Evolutionary conservation across 495 filamentous ascomycete genomes (phyloP), one percentile per base, ranked within the genome.

Genomic region (Podospora anserina): DNA sequence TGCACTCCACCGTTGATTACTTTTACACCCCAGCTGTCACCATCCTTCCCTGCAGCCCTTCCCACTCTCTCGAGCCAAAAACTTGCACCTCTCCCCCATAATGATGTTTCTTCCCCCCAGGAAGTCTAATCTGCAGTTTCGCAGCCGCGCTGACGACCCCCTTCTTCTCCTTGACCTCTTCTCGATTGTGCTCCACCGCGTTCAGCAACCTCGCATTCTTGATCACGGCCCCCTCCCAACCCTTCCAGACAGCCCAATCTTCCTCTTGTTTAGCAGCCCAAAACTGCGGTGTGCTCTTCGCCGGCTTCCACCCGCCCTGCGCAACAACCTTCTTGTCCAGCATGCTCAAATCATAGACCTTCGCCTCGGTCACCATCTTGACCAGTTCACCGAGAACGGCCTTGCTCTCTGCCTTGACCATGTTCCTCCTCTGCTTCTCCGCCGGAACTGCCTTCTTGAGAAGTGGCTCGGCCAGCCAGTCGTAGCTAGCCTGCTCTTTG

Each of bases 301-400:
- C 83, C 27, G 78, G 84, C 66, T 74, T 78, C 84, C 78, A 86
- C 58, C 74, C 79, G 66, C 85, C 87, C 67, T 89, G 87, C 69
- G 80, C 76, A 4, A 78, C 59, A 71, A 85, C 86, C 67, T 89
- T 87, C 70, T 80, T 75, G 5, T 81, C 80, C 62, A 79, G 76
- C 68, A 78, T 55, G 11, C 68, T 72, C 28, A 90, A 75, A 66
- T 91, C 88, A 68, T 82, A 87, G 15, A 92, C 74, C 62, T 79
- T 83, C 1, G 89, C 86, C 1, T 83, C 80, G 27, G 85, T 83
- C 2, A 88, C 88, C 56, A 94, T 82, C 65, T 87, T 85, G 61
- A 94, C 83, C 53, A 96, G 84, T 75, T 92, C 90, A 9, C 84
- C 81, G 26, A 95, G 82, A 27, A 89, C 88, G 27, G 91, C 91